These are phyloP conservation scores for Lentinula lateritia DNA, from an alignment of 768 basidiomycete genomes.

Conservation along the genomic window DNA sequence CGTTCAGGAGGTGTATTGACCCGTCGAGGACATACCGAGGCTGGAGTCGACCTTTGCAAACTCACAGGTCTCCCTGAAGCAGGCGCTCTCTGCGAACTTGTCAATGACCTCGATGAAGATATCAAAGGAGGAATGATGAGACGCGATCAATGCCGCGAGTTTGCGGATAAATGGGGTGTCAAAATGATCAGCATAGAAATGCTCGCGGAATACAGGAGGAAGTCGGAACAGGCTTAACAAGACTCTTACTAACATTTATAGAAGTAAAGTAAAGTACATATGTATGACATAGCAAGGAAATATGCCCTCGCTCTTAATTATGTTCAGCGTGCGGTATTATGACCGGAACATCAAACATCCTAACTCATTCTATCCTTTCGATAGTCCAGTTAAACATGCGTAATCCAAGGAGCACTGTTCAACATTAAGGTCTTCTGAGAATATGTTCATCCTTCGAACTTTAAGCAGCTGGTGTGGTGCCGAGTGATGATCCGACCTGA, in stretches of 20 bases:
- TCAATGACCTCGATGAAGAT: slow-evolving; percentile 96
- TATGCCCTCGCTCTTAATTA: background rate
- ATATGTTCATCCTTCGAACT: background rate
- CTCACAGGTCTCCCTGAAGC: slow-evolving; percentile 64
- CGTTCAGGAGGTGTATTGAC: slow-evolving; percentile 78
- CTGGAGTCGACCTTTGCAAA: slow-evolving; percentile 79
- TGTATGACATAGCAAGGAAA: background rate
- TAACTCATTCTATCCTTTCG: background rate
- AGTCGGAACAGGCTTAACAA: background rate
- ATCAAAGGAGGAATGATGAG: slow-evolving; percentile 88
- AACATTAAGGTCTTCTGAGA: too few relatives aligned
- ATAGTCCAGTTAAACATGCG: background rate
- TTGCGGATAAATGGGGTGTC: slow-evolving; percentile 85
- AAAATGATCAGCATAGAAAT: slow-evolving; percentile 95
- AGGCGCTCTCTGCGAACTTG: slow-evolving; percentile 90
- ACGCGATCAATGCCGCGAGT: slow-evolving; percentile 85
- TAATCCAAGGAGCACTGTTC: background rate
- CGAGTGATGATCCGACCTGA: background rate
- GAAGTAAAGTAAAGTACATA: background rate
- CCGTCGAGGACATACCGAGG: slow-evolving; percentile 94
- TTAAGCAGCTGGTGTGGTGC: background rate
- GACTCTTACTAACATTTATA: background rate
- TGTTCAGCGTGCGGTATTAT: background rate
- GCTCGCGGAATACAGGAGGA: slow-evolving; percentile 49
- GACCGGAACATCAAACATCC: background rate